These are phyloP conservation scores for Trichoderma reesei DNA, from an alignment of 495 filamentous ascomycete species.

Conservation along the genomic window DNA sequence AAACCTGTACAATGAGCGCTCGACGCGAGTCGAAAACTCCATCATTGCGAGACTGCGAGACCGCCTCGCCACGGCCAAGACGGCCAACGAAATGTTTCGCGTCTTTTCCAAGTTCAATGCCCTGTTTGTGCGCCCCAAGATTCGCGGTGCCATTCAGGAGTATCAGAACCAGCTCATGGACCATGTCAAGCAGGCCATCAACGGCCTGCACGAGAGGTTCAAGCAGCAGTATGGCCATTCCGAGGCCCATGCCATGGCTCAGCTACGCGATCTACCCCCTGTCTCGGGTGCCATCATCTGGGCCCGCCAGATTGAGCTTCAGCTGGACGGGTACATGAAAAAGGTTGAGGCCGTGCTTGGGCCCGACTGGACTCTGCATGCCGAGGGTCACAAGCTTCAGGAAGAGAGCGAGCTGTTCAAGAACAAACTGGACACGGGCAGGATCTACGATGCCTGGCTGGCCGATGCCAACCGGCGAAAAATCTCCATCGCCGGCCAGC, in stretches of 20 bases:
- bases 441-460: constrained; percentile 91
- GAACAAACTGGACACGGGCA: constrained; percentile 88
- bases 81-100: constrained; percentile 97
- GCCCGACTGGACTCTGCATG: constrained; percentile 83
- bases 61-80: constrained; percentile 87
- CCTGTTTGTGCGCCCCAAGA: constrained; percentile 93
- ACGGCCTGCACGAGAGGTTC: constrained; percentile 86
- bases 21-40: constrained; percentile 92
- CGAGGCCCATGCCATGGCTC: constrained; percentile 94
- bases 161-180: constrained; percentile 97
- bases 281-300: constrained; percentile 95
- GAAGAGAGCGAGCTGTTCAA: constrained; percentile 81
- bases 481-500: constrained; percentile 78
- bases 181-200: constrained; percentile 92
- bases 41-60: constrained; percentile 94
- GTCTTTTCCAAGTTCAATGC: constrained; percentile 99
- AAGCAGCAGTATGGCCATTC: constrained; percentile 98
- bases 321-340: constrained; percentile 91
- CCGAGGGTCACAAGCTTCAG: constrained; percentile 89
- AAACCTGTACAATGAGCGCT: constrained; percentile 91
- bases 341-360: constrained; percentile 94
- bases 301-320: constrained; percentile 92
- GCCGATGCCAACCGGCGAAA: constrained; percentile 78
- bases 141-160: constrained; percentile 91
- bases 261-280: constrained; percentile 86